Evolutionary conservation across 306 rosid genomes (phyloP).

Genomic region (Delonix regia): DNA sequence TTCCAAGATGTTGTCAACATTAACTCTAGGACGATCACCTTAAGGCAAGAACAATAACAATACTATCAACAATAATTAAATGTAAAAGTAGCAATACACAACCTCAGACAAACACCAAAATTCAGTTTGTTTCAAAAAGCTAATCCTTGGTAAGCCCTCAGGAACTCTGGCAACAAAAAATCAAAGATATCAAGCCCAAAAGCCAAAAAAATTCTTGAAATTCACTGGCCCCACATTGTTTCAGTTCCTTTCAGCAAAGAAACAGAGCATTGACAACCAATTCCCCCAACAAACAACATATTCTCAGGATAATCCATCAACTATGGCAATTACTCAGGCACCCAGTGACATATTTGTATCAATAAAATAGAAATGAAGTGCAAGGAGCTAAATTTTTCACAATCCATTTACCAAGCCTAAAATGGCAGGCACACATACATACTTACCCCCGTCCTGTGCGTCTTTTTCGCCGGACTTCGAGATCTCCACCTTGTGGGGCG

Average conservation of each 20-base stretch:
- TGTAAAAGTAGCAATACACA: conserved; percentile 5
- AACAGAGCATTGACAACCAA: neutral
- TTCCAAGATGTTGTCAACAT: conserved; percentile 65
- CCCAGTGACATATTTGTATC: neutral
- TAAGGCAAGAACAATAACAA: conserved; percentile 36
- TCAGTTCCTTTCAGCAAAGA: neutral
- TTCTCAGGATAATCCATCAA: neutral
- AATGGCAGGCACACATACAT: neutral
- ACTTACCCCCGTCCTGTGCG: conserved; percentile 52
- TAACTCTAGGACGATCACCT: conserved; percentile 55
- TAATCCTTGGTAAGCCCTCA: conserved; percentile 1
- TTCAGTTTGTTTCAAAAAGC: conserved; percentile 8
- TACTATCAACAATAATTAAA: neutral
- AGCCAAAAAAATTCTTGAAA: neutral
- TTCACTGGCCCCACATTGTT: conserved; percentile 1
- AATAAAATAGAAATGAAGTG: conserved; percentile 4
- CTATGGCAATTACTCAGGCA: conserved; percentile 9
- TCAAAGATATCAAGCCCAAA: conserved; percentile 24
- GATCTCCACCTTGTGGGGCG: conserved; percentile 43
- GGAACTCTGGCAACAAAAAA: neutral
- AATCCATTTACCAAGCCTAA: conserved; percentile 13
- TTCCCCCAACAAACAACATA: neutral
- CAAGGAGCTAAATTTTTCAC: neutral
- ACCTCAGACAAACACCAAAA: conserved; percentile 31
- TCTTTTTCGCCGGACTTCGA: conserved; percentile 44